Percentiles rank a stretch among this genome's conserved stretches.
Evolutionary conservation across 23 red algal species (phyloP).

Genomic region (Pyropia haitanensis): DNA sequence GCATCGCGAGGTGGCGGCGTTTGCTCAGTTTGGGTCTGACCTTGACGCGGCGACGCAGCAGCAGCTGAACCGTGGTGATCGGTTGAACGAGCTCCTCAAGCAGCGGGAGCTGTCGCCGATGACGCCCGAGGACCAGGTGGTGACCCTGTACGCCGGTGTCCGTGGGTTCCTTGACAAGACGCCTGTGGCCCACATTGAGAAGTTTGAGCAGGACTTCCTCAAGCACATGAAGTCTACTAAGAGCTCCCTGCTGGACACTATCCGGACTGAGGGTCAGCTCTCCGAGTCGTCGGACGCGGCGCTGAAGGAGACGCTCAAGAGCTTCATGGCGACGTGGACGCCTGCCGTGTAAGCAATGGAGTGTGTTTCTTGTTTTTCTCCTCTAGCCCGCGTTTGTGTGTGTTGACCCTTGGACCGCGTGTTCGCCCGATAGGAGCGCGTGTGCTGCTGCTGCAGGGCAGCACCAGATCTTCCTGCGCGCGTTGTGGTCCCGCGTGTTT

Average conservation of each 20-base stretch:
- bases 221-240: conserved; percentile 71
- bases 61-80: conserved; percentile 56
- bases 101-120: conserved; percentile 43
- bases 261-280: conserved; percentile 85
- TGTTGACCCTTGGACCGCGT: no score
- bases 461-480: no score
- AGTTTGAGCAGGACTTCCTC: conserved; percentile 79
- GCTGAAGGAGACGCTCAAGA: conserved; percentile 57
- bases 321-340: conserved; percentile 69
- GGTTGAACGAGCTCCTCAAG: conserved; percentile 57
- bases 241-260: conserved; percentile 51
- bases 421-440: no score
- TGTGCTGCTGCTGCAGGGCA: no score
- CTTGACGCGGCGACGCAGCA: conserved; percentile 62
- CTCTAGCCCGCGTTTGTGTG: no score
- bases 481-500: no score
- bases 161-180: conserved; percentile 97
- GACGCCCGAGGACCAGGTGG: conserved; percentile 54
- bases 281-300: conserved; percentile 69
- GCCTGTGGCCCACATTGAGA: conserved; percentile 72
- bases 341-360: no score
- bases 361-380: no score
- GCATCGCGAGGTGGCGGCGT: conserved; percentile 70
- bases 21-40: conserved; percentile 72
- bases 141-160: conserved; percentile 86